A percentile compares a stretch with the other conserved stretches of the same genome.
These are phyloP conservation scores for Kregervanrija fluxuum DNA, from an alignment of 805 yeast species.

Conservation along the genomic window DNA sequence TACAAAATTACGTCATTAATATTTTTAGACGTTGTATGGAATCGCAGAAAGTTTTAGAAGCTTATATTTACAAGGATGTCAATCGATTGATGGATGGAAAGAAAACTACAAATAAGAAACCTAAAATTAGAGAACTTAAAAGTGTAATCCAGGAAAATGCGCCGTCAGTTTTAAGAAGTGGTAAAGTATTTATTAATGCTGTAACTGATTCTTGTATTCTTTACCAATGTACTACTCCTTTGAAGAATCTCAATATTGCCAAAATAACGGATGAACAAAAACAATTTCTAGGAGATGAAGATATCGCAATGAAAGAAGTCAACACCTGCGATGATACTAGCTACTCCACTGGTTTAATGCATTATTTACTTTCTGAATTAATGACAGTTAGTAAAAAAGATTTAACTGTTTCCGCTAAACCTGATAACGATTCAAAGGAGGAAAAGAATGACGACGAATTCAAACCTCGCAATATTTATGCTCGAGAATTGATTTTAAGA, in stretches of 20 bases:
- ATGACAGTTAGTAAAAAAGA: constrained; percentile 35
- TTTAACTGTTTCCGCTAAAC: constrained; percentile 13
- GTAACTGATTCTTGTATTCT: constrained; percentile 16
- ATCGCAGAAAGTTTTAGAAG: constrained; percentile 39
- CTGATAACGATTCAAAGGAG: constrained; percentile 17
- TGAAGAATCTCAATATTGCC: constrained; percentile 14
- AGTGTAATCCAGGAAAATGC: constrained; percentile 43
- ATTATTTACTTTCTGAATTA: constrained; percentile 55
- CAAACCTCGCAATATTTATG: constrained; percentile 10
- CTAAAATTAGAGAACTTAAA: constrained; percentile 36
- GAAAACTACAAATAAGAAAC: constrained; percentile 10
- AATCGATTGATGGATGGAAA: constrained; percentile 30
- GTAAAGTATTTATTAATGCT: constrained; percentile 17
- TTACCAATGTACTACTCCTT: constrained; percentile 14
- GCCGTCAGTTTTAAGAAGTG: constrained; percentile 36
- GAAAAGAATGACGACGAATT: constrained; percentile 12
- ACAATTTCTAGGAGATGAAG: constrained; percentile 9
- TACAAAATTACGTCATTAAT: constrained; percentile 44
- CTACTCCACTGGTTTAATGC: constrained; percentile 49
- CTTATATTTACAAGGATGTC: constrained; percentile 46
- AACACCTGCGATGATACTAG: constrained; percentile 12
- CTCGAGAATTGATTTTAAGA: constrained; percentile 28
- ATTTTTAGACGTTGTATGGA: constrained; percentile 69
- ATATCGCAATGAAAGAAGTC: constrained; percentile 18
- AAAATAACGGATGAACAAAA: constrained; percentile 19